Evolutionary conservation across 148 eudicot genomes (phyloP).

Genomic region (Rhododendron williamsianum): DNA sequence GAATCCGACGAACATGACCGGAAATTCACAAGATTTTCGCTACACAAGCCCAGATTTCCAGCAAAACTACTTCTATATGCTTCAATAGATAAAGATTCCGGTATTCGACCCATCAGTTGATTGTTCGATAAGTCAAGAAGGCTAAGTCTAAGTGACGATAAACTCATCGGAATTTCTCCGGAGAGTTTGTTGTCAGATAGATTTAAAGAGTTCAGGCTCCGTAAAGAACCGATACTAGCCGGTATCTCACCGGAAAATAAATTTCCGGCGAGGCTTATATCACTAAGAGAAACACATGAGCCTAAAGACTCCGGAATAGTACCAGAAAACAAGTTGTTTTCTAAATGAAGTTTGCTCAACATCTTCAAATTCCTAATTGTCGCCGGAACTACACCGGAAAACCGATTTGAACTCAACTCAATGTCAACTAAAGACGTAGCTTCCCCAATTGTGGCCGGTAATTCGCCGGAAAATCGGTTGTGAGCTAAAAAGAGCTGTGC

Average conservation of each 20-base stretch:
- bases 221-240: slow-evolving; percentile 22
- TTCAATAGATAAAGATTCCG: slow-evolving; percentile 23
- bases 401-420: slow-evolving; percentile 19
- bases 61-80: slow-evolving; percentile 20
- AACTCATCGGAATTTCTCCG: slow-evolving; percentile 27
- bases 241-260: slow-evolving; percentile 31
- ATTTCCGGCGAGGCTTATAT: slow-evolving; percentile 26
- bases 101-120: slow-evolving; percentile 24
- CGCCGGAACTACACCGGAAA: slow-evolving; percentile 27
- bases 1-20: slow-evolving; percentile 25
- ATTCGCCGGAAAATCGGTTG: slow-evolving; percentile 28
- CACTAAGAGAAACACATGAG: slow-evolving; percentile 25
- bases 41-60: slow-evolving; percentile 33
- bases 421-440: slow-evolving; percentile 27
- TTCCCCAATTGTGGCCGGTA: slow-evolving; percentile 24
- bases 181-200: slow-evolving; percentile 34
- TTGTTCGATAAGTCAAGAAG: slow-evolving; percentile 40
- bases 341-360: slow-evolving; percentile 20
- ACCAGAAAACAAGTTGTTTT: slow-evolving; percentile 27
- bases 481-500: slow-evolving; percentile 29
- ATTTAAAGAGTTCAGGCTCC: slow-evolving; percentile 29
- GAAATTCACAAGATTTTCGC: slow-evolving; percentile 11
- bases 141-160: slow-evolving; percentile 26
- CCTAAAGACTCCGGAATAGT: slow-evolving; percentile 31
- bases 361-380: slow-evolving; percentile 24